Percentiles rank a stretch among this genome's conserved stretches.
Conservation (phyloP, 805 yeast species). For the Lipomyces starkeyi region DNA sequence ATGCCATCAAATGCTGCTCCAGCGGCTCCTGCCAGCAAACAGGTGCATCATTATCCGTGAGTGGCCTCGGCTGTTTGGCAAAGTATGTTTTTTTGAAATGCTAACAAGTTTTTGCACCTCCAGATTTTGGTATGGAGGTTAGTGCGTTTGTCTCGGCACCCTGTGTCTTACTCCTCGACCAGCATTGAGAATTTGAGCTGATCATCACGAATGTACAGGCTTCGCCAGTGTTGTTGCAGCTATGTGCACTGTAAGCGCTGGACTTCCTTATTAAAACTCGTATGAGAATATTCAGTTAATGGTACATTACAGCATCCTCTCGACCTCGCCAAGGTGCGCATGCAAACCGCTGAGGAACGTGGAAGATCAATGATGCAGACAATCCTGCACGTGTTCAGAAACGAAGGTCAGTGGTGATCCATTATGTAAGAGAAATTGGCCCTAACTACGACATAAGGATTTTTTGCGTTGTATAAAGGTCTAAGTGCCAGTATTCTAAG, state of each 20-base stretch:
- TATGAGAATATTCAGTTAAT: neutral
- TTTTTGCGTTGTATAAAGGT: constrained; percentile 75
- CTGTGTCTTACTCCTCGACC: neutral
- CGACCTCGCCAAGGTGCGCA: constrained; percentile 83
- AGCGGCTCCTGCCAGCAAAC: neutral
- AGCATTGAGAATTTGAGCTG: neutral
- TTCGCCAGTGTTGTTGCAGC: constrained; percentile 51
- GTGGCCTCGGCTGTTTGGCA: constrained; percentile 21
- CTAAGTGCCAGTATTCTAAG: constrained; percentile 79
- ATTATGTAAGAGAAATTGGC: neutral
- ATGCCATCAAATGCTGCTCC: neutral
- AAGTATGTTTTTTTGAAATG: neutral
- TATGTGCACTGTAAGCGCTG: constrained; percentile 42
- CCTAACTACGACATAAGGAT: constrained; percentile 33
- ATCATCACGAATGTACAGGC: constrained; percentile 25
- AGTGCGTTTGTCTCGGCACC: constrained; percentile 11
- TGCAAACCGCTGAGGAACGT: constrained; percentile 75
- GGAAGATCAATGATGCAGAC: constrained; percentile 68
- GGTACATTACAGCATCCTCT: constrained; percentile 62
- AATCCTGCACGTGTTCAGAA: constrained; percentile 61
- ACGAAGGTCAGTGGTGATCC: constrained; percentile 56
- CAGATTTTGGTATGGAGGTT: constrained; percentile 54
- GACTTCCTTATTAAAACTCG: neutral
- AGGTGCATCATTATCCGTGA: constrained; percentile 43
- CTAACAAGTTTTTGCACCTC: constrained; percentile 6